These are phyloP conservation scores for Endoconidiophora polonica DNA, from an alignment of 2,329 filamentous ascomycete species.

Conservation along the genomic window DNA sequence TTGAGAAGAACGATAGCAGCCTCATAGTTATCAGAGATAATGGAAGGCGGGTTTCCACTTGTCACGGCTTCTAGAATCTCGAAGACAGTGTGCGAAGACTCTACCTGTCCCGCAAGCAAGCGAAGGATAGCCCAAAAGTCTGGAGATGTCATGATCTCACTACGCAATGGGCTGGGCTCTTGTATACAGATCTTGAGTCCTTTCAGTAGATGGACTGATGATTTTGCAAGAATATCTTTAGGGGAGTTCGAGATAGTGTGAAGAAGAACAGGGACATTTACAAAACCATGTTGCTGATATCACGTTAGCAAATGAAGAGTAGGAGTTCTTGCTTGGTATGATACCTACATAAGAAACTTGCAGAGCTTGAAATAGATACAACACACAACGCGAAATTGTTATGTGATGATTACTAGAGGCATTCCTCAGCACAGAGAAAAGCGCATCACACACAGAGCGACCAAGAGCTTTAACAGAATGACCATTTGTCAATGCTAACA, in stretches of 20 bases:
- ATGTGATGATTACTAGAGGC: conserved; percentile 63
- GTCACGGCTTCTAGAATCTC: conserved; percentile 69
- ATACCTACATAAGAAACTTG: conserved; percentile 65
- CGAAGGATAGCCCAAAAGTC: conserved; percentile 93
- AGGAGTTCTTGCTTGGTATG: not conserved
- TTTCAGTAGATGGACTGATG: conserved; percentile 58
- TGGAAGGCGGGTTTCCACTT: conserved; percentile 56
- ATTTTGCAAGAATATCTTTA: conserved; percentile 57
- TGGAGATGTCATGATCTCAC: conserved; percentile 87
- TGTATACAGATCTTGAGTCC: conserved; percentile 69
- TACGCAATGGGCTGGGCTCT: conserved; percentile 59
- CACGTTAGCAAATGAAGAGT: conserved; percentile 16
- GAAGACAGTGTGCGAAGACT: conserved; percentile 65
- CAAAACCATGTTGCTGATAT: conserved; percentile 65
- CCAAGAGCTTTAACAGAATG: conserved; percentile 58
- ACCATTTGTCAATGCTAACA: conserved; percentile 60
- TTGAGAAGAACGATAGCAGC: conserved; percentile 70
- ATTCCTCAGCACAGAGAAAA: conserved; percentile 72
- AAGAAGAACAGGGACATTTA: conserved; percentile 78
- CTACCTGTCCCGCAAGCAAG: conserved; percentile 49
- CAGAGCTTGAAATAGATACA: conserved; percentile 70
- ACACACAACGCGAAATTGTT: conserved; percentile 67
- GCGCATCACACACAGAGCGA: conserved; percentile 59
- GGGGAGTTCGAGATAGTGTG: conserved; percentile 83
- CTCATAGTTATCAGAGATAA: conserved; percentile 93